A percentile compares a stretch with the other conserved stretches of the same genome.
Conservation (phyloP, 164 flowering plant genomes). For the Houttuynia cordata region DNA sequence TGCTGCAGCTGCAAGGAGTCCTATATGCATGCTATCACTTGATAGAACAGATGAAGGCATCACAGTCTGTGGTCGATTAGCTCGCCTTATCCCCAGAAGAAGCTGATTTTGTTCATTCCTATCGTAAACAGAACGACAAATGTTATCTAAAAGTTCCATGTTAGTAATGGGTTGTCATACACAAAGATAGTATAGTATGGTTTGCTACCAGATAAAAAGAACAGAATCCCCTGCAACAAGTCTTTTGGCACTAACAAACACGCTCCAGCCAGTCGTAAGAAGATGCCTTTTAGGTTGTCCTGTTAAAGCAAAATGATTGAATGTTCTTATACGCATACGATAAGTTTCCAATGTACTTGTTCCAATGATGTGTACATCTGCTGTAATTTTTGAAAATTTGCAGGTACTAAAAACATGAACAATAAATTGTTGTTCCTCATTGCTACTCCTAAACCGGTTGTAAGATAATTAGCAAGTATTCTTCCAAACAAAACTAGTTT, state of each 20-base stretch:
- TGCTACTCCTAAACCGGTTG: not conserved
- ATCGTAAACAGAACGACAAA: not conserved
- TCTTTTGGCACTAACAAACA: slow-evolving; percentile 78
- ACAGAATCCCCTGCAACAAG: slow-evolving; percentile 86
- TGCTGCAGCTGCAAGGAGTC: slow-evolving; percentile 91
- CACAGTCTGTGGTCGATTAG: slow-evolving; percentile 74
- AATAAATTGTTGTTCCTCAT: not conserved
- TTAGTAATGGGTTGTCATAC: not conserved
- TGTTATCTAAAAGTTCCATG: not conserved
- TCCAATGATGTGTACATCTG: no score
- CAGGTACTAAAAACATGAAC: no score
- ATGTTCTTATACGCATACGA: no score
- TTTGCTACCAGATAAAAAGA: slow-evolving; percentile 62
- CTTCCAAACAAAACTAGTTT: not conserved
- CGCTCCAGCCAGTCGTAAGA: slow-evolving; percentile 90
- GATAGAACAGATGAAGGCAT: slow-evolving; percentile 90
- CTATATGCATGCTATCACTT: slow-evolving; percentile 93
- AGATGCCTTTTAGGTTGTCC: slow-evolving; percentile 92
- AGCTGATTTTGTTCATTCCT: slow-evolving; percentile 92
- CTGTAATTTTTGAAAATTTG: no score
- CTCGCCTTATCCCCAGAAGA: slow-evolving; percentile 78
- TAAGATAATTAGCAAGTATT: not conserved
- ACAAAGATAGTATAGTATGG: not conserved
- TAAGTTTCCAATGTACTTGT: no score
- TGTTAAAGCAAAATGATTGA: slow-evolving; percentile 15